Evolutionary conservation across 768 basidiomycete species (phyloP).

Genomic region (Brasilioporus rufonigricans): DNA sequence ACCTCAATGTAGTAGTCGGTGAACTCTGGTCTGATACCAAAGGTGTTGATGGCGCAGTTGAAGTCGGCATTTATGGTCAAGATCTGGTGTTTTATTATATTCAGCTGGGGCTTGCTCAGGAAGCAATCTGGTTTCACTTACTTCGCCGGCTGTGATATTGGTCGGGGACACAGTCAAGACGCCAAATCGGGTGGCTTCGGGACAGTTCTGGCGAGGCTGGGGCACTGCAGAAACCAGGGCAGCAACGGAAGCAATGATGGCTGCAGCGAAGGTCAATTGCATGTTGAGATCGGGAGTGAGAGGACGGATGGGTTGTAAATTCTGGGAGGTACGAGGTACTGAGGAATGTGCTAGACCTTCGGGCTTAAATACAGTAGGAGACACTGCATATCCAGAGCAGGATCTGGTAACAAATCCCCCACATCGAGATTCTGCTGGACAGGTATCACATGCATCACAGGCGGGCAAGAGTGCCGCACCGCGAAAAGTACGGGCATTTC

Average conservation of each 20-base stretch:
- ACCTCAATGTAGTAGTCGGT: slow-evolving; percentile 36
- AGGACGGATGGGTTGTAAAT: not conserved
- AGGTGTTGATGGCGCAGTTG: slow-evolving; percentile 22
- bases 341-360: not conserved
- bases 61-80: slow-evolving; percentile 25
- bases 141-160: slow-evolving; percentile 24
- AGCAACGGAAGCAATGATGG: slow-evolving; percentile 10
- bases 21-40: slow-evolving; percentile 19
- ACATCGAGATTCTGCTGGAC: not conserved
- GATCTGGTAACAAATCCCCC: not conserved
- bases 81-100: slow-evolving; percentile 4
- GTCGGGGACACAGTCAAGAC: slow-evolving; percentile 17
- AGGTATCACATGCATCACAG: not conserved
- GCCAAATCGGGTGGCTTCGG: slow-evolving; percentile 24
- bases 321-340: not conserved
- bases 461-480: slow-evolving; percentile 6
- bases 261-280: slow-evolving; percentile 13
- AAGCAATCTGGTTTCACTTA: slow-evolving; percentile 1
- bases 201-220: slow-evolving; percentile 18
- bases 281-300: slow-evolving; percentile 7
- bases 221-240: slow-evolving; percentile 19
- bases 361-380: slow-evolving; percentile 8
- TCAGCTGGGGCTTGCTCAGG: slow-evolving; percentile 1
- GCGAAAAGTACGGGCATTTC: not conserved
- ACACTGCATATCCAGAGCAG: not conserved